phyloP scores from a whole-genome alignment of 805 yeast species.

The Isabelozyma gotoi region DNA sequence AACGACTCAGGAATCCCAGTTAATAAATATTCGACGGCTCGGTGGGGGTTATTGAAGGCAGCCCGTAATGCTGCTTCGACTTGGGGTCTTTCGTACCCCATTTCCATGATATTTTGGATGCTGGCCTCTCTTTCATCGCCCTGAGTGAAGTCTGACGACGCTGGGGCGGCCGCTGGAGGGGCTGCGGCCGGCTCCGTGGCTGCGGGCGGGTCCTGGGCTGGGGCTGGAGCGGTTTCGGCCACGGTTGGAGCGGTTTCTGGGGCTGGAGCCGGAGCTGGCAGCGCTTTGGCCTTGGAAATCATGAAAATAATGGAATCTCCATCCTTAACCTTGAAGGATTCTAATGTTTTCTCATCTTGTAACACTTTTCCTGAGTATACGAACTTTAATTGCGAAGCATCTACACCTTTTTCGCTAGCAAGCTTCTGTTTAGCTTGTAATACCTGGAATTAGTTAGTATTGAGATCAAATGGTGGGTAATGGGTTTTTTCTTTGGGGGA shows the following conservation, averaged over 20 bases:
- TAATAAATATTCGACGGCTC: constrained; percentile 93
- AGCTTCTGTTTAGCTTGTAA: constrained; percentile 70
- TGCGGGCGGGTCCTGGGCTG: constrained; percentile 17
- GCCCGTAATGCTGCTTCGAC: constrained; percentile 91
- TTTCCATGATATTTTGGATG: constrained; percentile 80
- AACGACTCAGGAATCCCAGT: constrained; percentile 82
- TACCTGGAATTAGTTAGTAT: constrained; percentile 37
- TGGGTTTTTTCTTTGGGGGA: constrained; percentile 1
- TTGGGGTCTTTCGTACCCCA: constrained; percentile 90
- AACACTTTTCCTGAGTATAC: constrained; percentile 92
- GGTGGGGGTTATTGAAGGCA: constrained; percentile 95
- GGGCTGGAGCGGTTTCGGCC: constrained; percentile 20
- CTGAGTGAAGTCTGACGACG: constrained; percentile 62
- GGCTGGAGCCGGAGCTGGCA: constrained; percentile 25
- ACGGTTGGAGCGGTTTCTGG: constrained; percentile 16
- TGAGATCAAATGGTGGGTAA: constrained; percentile 3
- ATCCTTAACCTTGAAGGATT: constrained; percentile 72
- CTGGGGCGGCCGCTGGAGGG: constrained; percentile 14
- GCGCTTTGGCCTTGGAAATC: constrained; percentile 53
- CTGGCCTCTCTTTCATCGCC: constrained; percentile 80
- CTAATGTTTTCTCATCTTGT: constrained; percentile 76
- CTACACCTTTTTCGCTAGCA: constrained; percentile 67
- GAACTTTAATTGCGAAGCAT: constrained; percentile 73
- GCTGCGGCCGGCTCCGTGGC: constrained; percentile 12
- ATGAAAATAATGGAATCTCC: constrained; percentile 89